Evolutionary conservation across 768 basidiomycete species (phyloP).

Genomic region (Tylopilus felleus): DNA sequence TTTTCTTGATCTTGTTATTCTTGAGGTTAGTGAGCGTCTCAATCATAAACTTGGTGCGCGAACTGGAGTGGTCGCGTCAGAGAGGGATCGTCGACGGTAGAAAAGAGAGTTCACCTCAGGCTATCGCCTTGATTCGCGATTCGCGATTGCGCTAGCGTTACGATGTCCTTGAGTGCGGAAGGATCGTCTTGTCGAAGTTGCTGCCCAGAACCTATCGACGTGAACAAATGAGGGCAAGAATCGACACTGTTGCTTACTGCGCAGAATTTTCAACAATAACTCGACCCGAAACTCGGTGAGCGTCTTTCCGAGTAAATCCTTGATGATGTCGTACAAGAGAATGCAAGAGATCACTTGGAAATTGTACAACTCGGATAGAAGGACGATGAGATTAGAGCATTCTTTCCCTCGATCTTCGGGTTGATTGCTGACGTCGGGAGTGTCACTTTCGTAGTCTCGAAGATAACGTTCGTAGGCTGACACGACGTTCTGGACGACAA

Average conservation of each 20-base stretch:
- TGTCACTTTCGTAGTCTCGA: slow-evolving; percentile 26
- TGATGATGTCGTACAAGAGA: slow-evolving; percentile 89
- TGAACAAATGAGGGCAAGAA: slow-evolving; percentile 1
- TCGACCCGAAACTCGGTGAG: slow-evolving; percentile 83
- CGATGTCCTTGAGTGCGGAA: slow-evolving; percentile 85
- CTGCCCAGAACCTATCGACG: slow-evolving; percentile 75
- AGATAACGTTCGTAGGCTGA: slow-evolving; percentile 63
- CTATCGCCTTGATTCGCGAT: slow-evolving; percentile 47
- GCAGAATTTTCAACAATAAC: slow-evolving; percentile 76
- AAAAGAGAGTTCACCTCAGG: slow-evolving; percentile 43
- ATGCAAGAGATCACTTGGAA: slow-evolving; percentile 89
- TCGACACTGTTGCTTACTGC: slow-evolving; percentile 49
- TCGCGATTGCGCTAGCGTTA: slow-evolving; percentile 75
- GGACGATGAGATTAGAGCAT: slow-evolving; percentile 79
- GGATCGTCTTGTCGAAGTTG: slow-evolving; percentile 93
- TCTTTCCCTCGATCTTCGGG: slow-evolving; percentile 68
- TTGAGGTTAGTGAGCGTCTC: slow-evolving; percentile 91
- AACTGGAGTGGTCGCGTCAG: slow-evolving; percentile 43
- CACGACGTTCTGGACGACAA: slow-evolving; percentile 74
- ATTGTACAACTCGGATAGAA: slow-evolving; percentile 92
- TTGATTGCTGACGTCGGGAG: slow-evolving; percentile 14
- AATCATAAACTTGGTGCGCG: slow-evolving; percentile 92
- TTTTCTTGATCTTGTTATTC: slow-evolving; percentile 79
- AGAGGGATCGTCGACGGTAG: background rate
- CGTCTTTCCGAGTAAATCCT: slow-evolving; percentile 59